These are phyloP conservation scores for Monocercomonoides exilis DNA, from an alignment of 78 protist species.

Conservation along the genomic window DNA sequence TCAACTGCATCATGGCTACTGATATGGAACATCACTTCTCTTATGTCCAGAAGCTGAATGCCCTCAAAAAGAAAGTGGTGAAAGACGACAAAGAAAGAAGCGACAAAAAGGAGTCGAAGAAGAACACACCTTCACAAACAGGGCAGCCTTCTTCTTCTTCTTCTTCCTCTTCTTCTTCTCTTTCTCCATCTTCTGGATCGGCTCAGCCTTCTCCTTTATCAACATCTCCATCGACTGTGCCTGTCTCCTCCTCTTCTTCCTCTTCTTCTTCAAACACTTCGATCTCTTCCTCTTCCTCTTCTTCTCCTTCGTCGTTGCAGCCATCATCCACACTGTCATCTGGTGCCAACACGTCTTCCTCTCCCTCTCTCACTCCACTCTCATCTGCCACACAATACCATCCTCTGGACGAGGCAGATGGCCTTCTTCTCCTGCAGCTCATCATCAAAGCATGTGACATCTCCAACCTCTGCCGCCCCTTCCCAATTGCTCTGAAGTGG, in stretches of 20 bases:
- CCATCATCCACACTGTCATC: neutral
- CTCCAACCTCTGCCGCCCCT: neutral
- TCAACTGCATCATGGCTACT: slow-evolving; percentile 4
- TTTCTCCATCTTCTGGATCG: too few relatives aligned
- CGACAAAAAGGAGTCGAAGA: neutral
- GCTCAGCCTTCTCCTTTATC: neutral
- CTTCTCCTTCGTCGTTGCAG: neutral
- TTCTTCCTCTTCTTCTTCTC: too few relatives aligned
- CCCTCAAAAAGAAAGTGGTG: neutral
- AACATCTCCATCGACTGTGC: neutral
- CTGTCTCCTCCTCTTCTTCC: neutral
- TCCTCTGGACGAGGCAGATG: neutral
- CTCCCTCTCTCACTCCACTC: neutral
- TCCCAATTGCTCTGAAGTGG: slow-evolving; percentile 4
- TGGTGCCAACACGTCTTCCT: neutral
- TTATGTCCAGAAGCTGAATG: slow-evolving; percentile 5
- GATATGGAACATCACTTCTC: neutral
- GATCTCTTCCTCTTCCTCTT: neutral
- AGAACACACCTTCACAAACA: neutral
- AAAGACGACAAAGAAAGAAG: neutral
- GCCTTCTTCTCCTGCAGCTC: neutral
- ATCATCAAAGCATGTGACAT: neutral
- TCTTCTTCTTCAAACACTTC: neutral
- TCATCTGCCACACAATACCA: neutral
- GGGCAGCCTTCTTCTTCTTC: too few relatives aligned